These are phyloP conservation scores for Porodaedalea pini DNA, from an alignment of 1,284 basidiomycete genomes.

Conservation along the genomic window DNA sequence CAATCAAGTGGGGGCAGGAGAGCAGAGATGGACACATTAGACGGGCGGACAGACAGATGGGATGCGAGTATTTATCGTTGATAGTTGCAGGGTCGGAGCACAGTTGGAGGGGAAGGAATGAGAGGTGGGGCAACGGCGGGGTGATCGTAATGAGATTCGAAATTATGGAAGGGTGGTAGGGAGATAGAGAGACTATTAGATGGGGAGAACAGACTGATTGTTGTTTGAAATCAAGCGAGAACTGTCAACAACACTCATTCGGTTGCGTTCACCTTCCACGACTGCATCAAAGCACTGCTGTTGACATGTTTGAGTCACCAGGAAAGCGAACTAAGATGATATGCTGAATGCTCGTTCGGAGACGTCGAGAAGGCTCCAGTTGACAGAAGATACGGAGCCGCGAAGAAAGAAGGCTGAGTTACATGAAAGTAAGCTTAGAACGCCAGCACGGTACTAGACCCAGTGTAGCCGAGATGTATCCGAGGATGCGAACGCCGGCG, in stretches of 20 bases:
- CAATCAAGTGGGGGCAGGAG: neutral
- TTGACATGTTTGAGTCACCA: neutral
- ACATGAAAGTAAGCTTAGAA: neutral
- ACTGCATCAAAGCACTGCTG: neutral
- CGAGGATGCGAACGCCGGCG: neutral
- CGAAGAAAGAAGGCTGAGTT: neutral
- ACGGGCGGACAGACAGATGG: neutral
- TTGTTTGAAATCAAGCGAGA: neutral
- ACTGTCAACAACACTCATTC: neutral
- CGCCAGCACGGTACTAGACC: neutral
- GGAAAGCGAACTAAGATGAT: neutral
- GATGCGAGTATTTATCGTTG: neutral
- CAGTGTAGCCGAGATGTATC: neutral
- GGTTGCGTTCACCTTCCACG: neutral
- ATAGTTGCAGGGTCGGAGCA: neutral
- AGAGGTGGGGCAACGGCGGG: neutral
- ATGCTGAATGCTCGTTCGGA: neutral
- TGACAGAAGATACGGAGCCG: neutral
- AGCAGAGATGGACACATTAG: conserved; percentile 11
- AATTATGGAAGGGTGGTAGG: neutral
- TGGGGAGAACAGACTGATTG: neutral
- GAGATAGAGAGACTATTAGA: neutral
- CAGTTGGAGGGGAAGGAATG: conserved; percentile 1
- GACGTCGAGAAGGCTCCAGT: neutral
- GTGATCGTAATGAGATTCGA: neutral